Conservation (phyloP, 805 yeast genomes). For the Saccharomycopsis sp. region DNA sequence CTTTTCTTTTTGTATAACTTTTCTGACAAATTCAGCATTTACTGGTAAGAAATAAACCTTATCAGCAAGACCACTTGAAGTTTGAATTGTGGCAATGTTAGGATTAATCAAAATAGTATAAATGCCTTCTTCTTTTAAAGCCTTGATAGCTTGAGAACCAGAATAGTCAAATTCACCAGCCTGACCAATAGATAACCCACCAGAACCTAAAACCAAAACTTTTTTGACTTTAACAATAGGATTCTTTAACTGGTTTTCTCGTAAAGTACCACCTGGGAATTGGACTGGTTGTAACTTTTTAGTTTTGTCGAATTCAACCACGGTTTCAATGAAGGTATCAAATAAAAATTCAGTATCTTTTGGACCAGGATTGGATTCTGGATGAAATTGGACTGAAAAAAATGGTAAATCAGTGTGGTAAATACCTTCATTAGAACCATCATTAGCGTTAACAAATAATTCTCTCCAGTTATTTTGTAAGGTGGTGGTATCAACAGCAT, state of each 20-base stretch:
- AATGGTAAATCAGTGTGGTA: slow-evolving; percentile 81
- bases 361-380: slow-evolving; percentile 99
- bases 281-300: slow-evolving; percentile 58
- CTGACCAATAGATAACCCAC: slow-evolving; percentile 97
- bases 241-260: slow-evolving; percentile 65
- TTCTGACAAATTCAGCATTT: slow-evolving; percentile 91
- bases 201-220: slow-evolving; percentile 91
- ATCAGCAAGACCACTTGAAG: slow-evolving; percentile 96
- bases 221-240: slow-evolving; percentile 87
- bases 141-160: slow-evolving; percentile 98
- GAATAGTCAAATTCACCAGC: slow-evolving; percentile 99
- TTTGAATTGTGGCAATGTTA: slow-evolving; percentile 96
- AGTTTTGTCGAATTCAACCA: slow-evolving; percentile 54
- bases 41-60: slow-evolving; percentile 98
- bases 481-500: slow-evolving; percentile 82
- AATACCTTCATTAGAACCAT: slow-evolving; percentile 97
- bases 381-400: slow-evolving; percentile 98
- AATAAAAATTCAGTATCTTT: slow-evolving; percentile 96
- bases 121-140: slow-evolving; percentile 95
- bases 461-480: slow-evolving; percentile 83
- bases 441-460: slow-evolving; percentile 91
- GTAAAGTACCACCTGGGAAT: slow-evolving; percentile 85
- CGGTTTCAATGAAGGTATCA: slow-evolving; percentile 84
- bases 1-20: slow-evolving; percentile 88
- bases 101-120: slow-evolving; percentile 95